phyloP scores from a whole-genome alignment of 352 stramenopile genomes.

The Labyrinthula sp. region DNA sequence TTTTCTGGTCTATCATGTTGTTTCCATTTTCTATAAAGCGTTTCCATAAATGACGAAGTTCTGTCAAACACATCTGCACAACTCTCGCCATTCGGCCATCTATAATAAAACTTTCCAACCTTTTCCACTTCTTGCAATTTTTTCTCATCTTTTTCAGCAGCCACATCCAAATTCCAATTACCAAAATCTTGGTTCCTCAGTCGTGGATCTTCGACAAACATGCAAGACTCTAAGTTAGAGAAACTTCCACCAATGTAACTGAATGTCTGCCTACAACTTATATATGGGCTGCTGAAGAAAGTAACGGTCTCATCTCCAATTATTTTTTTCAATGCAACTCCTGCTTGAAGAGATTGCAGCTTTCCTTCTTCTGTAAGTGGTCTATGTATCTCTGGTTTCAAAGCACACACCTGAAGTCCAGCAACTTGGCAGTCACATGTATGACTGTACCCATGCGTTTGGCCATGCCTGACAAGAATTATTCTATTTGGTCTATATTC shows the following conservation, averaged over 20 bases:
- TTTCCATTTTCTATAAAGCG: conserved; percentile 28
- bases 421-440: conserved; percentile 27
- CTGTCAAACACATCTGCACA: conserved; percentile 22
- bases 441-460: conserved; percentile 26
- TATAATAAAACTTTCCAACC: conserved; percentile 17
- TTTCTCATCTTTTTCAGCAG: conserved; percentile 26
- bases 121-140: conserved; percentile 3
- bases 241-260: conserved; percentile 18
- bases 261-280: conserved; percentile 26
- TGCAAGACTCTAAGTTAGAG: conserved; percentile 9
- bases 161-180: conserved; percentile 24
- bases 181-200: conserved; percentile 25
- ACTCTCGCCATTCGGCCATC: conserved; percentile 24
- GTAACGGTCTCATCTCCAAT: conserved; percentile 22
- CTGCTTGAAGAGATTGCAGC: conserved; percentile 14
- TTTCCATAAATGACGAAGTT: conserved; percentile 21
- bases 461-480: conserved; percentile 21
- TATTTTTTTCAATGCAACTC: conserved; percentile 23
- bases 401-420: conserved; percentile 18
- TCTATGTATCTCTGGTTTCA: conserved; percentile 19
- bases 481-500: conserved; percentile 22
- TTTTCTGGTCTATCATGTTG: conserved; percentile 23
- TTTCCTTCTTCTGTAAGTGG: conserved; percentile 26
- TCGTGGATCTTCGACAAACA: conserved; percentile 24
- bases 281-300: conserved; percentile 24